Evolutionary conservation across 306 rosid genomes (phyloP).

Genomic region (Herpetospermum pedunculosum): DNA sequence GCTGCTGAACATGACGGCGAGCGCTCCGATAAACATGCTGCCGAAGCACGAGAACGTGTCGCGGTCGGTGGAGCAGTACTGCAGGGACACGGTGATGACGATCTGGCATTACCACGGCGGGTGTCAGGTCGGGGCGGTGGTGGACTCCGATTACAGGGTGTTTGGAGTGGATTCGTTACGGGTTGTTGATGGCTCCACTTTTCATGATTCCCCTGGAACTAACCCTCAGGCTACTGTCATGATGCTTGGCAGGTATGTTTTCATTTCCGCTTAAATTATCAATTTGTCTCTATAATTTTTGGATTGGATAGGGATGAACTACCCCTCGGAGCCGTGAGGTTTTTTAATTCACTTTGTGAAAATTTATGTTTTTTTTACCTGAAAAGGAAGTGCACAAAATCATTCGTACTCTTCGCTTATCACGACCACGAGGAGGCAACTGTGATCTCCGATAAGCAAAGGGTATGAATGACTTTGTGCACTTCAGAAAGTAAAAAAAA

Average conservation of each 20-base stretch:
- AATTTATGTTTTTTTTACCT: no score
- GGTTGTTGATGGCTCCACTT: constrained; percentile 76
- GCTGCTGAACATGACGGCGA: constrained; percentile 37
- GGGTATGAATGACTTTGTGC: no score
- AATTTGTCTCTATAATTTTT: neutral
- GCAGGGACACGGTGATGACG: constrained; percentile 64
- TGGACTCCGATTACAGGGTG: constrained; percentile 45
- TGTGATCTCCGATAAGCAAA: no score
- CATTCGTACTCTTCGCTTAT: no score
- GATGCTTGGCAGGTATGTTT: constrained; percentile 64
- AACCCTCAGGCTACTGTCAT: constrained; percentile 81
- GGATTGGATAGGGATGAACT: no score
- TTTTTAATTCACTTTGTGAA: no score
- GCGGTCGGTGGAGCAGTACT: constrained; percentile 45
- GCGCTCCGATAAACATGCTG: constrained; percentile 41
- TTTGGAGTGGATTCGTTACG: constrained; percentile 48
- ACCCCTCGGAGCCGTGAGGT: no score
- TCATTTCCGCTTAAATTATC: neutral
- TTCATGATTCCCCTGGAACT: constrained; percentile 61
- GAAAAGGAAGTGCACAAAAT: no score
- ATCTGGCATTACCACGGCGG: constrained; percentile 93
- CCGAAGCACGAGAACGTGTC: constrained; percentile 39
- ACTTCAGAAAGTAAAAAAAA: no score
- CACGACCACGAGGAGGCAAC: no score
- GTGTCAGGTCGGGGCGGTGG: constrained; percentile 56